phyloP scores from a whole-genome alignment of 441 rosid genomes.

The Pelargonium cotyledonis region DNA sequence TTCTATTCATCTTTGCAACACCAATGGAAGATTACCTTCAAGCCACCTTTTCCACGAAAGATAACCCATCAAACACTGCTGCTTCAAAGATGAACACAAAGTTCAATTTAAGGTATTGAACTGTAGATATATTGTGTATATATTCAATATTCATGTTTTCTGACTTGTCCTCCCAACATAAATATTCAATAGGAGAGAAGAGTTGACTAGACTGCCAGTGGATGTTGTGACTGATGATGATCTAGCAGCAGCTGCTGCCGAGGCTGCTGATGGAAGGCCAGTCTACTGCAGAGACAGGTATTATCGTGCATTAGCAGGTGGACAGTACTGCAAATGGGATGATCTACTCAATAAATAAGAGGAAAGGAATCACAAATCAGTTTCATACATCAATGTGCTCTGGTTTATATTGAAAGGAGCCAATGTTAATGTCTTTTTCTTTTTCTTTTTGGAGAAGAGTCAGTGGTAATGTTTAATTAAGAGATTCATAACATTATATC shows the following conservation, averaged over 20 bases:
- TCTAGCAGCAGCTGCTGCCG: constrained; percentile 86
- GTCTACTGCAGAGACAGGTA: constrained; percentile 83
- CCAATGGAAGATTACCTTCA: constrained; percentile 68
- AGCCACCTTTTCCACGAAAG: constrained; percentile 29
- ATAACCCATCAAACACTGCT: constrained; percentile 30
- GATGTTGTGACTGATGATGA: constrained; percentile 71
- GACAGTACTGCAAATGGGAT: constrained; percentile 92
- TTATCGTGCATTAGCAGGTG: constrained; percentile 74
- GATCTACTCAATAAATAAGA: constrained; percentile 40
- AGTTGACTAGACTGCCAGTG: constrained; percentile 55
- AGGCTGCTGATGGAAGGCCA: constrained; percentile 95
- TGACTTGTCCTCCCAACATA: constrained; percentile 8
- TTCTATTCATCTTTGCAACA: constrained; percentile 65
- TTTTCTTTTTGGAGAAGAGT: no score
- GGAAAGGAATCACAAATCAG: constrained; percentile 10
- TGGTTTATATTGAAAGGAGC: no score
- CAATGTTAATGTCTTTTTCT: no score
- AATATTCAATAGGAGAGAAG: constrained; percentile 51
- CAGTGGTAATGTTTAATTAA: no score
- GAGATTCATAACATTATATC: background rate
- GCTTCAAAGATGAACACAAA: constrained; percentile 46
- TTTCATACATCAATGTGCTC: constrained; percentile 14
- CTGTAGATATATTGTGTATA: constrained; percentile 9
- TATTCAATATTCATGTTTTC: constrained; percentile 5
- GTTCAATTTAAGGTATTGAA: constrained; percentile 52